A percentile compares a stretch with the other conserved stretches of the same genome.
These are phyloP conservation scores for Globisporangium orthogonon DNA, from an alignment of 352 stramenopile species.

Conservation along the genomic window DNA sequence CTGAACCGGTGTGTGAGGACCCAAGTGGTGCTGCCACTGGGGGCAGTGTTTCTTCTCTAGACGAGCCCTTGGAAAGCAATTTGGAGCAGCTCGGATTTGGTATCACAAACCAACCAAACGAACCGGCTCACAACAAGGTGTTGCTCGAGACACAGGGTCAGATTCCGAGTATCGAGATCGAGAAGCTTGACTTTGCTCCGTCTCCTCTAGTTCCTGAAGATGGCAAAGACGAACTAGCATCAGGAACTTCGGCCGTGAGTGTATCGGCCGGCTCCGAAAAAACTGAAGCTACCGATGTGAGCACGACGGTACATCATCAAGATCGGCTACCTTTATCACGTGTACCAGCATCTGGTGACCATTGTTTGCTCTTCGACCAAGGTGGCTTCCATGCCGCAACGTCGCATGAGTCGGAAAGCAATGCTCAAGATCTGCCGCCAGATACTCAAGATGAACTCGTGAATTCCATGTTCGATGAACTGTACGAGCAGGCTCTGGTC, in stretches of 20 bases:
- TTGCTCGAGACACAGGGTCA: neutral
- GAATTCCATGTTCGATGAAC: neutral
- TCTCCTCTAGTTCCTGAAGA: neutral
- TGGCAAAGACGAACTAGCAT: neutral
- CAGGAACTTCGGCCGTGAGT: neutral
- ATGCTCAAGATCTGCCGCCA: neutral
- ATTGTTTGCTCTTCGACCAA: neutral
- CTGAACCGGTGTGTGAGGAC: conserved; percentile 4
- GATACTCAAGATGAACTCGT: neutral
- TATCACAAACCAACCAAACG: neutral
- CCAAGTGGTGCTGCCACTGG: neutral
- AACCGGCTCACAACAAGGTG: neutral
- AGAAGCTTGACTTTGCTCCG: neutral
- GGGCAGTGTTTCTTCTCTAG: too few relatives aligned
- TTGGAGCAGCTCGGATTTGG: neutral
- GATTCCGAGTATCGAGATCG: neutral
- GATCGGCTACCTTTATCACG: too few relatives aligned
- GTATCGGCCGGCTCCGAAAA: neutral
- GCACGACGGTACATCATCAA: neutral
- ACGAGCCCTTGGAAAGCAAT: neutral
- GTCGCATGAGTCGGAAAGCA: neutral
- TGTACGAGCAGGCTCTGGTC: neutral
- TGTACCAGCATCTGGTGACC: too few relatives aligned
- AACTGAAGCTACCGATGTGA: neutral
- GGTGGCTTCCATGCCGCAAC: neutral